phyloP scores from a whole-genome alignment of 2,329 filamentous ascomycete genomes.

The Paracorniculantispora psalliotae region DNA sequence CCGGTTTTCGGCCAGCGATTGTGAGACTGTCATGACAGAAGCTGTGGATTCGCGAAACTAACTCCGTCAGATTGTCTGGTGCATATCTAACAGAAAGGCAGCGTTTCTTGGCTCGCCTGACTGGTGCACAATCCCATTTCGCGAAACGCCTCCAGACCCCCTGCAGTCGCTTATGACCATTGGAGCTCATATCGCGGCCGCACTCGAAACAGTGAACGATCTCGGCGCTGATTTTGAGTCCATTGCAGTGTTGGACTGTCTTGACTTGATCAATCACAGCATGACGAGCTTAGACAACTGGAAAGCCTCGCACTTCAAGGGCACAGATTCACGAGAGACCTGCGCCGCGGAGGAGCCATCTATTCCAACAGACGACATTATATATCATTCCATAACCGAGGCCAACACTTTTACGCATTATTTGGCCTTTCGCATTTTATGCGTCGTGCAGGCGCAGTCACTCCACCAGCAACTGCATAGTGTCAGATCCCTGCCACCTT shows the following conservation, averaged over 20 bases:
- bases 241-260: not conserved
- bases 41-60: not conserved
- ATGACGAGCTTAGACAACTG: not conserved
- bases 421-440: constrained; percentile 35
- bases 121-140: constrained; percentile 31
- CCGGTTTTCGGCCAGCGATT: constrained; percentile 31
- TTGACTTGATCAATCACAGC: not conserved
- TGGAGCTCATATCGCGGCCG: constrained; percentile 24
- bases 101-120: constrained; percentile 26
- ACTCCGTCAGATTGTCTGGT: not conserved
- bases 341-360: not conserved
- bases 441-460: constrained; percentile 18
- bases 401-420: constrained; percentile 34
- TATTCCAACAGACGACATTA: constrained; percentile 17
- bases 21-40: not conserved
- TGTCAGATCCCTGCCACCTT: not conserved
- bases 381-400: constrained; percentile 30
- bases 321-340: not conserved
- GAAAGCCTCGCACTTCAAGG: not conserved
- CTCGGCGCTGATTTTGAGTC: not conserved
- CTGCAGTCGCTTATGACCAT: constrained; percentile 31
- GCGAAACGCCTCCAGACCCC: constrained; percentile 18
- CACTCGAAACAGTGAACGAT: constrained; percentile 21
- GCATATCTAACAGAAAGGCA: constrained; percentile 23
- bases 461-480: constrained; percentile 22